Percentiles rank a stretch among this genome's conserved stretches.
Evolutionary conservation across 2,329 filamentous ascomycete genomes (phyloP).

Genomic region (Madurella mycetomatis): DNA sequence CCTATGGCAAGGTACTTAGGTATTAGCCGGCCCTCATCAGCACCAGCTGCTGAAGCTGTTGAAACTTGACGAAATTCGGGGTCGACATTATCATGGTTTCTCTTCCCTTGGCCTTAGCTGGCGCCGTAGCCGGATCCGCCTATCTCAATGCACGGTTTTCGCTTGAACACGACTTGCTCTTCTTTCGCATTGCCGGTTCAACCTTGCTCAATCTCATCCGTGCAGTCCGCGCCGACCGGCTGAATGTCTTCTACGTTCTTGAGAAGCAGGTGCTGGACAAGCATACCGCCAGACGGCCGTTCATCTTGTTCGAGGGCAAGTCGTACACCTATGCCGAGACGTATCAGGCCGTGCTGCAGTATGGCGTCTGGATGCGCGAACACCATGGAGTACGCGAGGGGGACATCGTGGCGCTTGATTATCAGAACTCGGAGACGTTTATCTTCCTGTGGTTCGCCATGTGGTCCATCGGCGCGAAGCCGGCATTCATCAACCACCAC

Average conservation of each 20-base stretch:
- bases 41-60: too few species aligned
- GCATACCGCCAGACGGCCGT: constrained; percentile 47
- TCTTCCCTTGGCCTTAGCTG: constrained; percentile 53
- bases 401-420: constrained; percentile 79
- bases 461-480: constrained; percentile 77
- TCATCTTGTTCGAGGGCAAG: constrained; percentile 64
- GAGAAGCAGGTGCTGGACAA: constrained; percentile 57
- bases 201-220: constrained; percentile 40
- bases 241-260: constrained; percentile 71
- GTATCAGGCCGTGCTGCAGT: constrained; percentile 65
- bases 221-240: constrained; percentile 51
- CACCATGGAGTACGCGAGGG: constrained; percentile 59
- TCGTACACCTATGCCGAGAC: constrained; percentile 68
- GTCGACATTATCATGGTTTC: constrained; percentile 28
- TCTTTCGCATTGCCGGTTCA: constrained; percentile 53
- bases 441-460: constrained; percentile 73
- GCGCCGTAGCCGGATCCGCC: constrained; percentile 60
- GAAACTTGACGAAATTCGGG: too few species aligned
- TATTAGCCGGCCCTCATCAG: too few species aligned
- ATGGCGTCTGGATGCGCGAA: constrained; percentile 70
- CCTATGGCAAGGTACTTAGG: too few species aligned
- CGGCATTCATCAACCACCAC: constrained; percentile 86
- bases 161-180: constrained; percentile 59
- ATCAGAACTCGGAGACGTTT: constrained; percentile 72
- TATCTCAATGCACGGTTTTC: constrained; percentile 72